These are phyloP conservation scores for Cryptococcus sp. DNA, from an alignment of 1,284 basidiomycete species.

Conservation along the genomic window DNA sequence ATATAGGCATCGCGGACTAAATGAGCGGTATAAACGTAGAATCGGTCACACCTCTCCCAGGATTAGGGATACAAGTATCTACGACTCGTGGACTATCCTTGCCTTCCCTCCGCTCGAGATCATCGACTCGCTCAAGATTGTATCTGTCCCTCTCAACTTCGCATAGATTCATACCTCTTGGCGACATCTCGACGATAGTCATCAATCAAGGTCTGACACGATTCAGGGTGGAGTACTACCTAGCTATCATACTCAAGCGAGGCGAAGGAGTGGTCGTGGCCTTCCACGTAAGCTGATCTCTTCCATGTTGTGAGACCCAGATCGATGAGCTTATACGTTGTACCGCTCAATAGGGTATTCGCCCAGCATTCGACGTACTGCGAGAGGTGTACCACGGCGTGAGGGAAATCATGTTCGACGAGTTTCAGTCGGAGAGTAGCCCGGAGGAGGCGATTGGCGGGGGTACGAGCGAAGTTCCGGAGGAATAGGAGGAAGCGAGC, in stretches of 20 bases:
- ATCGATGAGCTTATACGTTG: too few relatives aligned
- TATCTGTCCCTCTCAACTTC: conserved; percentile 16
- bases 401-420: conserved; percentile 37
- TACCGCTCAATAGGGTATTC: conserved; percentile 20
- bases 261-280: conserved; percentile 30
- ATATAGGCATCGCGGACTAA: neutral
- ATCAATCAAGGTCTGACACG: conserved; percentile 44
- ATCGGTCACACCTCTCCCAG: conserved; percentile 52
- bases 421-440: conserved; percentile 19
- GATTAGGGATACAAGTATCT: conserved; percentile 64
- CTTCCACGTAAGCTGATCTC: conserved; percentile 36
- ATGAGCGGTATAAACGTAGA: conserved; percentile 26
- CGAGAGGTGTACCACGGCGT: conserved; percentile 41
- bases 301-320: too few relatives aligned
- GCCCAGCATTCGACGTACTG: conserved; percentile 33
- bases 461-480: too few relatives aligned
- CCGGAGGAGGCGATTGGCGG: too few relatives aligned
- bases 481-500: neutral
- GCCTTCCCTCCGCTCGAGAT: conserved; percentile 6
- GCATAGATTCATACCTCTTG: conserved; percentile 34
- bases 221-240: conserved; percentile 42
- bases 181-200: conserved; percentile 35
- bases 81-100: conserved; percentile 53
- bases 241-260: conserved; percentile 32
- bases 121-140: neutral